These are phyloP conservation scores for Fusarium fujikuroi DNA, from an alignment of 2,329 filamentous ascomycete species.

Conservation along the genomic window DNA sequence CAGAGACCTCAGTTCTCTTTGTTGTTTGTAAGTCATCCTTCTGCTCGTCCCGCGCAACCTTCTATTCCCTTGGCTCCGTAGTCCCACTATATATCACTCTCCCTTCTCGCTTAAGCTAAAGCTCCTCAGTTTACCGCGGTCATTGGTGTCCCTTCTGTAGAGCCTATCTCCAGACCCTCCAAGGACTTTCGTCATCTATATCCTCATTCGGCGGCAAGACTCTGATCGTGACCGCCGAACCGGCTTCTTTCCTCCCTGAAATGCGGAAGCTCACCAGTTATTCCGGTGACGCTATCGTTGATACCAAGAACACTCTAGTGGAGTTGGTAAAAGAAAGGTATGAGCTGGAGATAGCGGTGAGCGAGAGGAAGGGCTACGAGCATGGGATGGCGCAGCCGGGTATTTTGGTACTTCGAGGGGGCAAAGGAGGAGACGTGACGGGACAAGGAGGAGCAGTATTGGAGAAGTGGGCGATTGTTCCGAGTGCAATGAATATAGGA, in stretches of 20 bases:
- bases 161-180: background rate
- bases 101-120: background rate
- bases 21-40: background rate
- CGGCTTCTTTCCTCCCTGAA: background rate
- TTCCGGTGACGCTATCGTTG: background rate
- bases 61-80: accelerated
- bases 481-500: background rate
- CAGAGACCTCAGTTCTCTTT: background rate
- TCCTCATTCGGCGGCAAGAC: background rate
- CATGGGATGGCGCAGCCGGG: background rate
- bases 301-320: background rate
- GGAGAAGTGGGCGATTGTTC: background rate
- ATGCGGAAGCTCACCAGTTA: background rate
- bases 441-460: background rate
- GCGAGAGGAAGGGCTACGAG: background rate
- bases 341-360: background rate
- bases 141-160: background rate
- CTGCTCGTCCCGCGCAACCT: accelerated
- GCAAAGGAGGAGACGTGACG: background rate
- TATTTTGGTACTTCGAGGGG: background rate
- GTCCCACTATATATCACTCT: accelerated
- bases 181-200: background rate
- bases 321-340: background rate
- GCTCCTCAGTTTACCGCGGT: background rate
- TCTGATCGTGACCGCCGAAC: background rate